Percentiles rank a stretch among this genome's conserved stretches.
Evolutionary conservation across 345 rosid genomes (phyloP).

Genomic region (Citrus inodora): DNA sequence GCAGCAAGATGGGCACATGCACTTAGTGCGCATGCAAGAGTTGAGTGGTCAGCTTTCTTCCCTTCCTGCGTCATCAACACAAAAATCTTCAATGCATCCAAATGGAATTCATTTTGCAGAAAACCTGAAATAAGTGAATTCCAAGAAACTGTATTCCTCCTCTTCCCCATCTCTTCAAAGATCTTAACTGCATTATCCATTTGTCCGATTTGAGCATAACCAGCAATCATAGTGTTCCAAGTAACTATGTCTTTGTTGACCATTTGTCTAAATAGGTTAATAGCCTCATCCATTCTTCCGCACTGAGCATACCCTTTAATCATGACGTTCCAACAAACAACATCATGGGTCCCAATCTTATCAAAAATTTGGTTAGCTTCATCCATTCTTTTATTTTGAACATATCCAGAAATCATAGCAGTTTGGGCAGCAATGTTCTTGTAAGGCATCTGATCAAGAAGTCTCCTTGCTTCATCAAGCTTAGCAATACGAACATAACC

Average conservation of each 20-base stretch:
- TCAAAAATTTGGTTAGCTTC: constrained; percentile 33
- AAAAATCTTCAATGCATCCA: constrained; percentile 24
- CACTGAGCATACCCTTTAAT: constrained; percentile 32
- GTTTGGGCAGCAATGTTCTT: constrained; percentile 30
- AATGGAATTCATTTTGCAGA: constrained; percentile 24
- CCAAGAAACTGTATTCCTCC: constrained; percentile 38
- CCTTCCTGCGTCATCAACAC: constrained; percentile 20
- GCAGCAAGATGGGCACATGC: constrained; percentile 36
- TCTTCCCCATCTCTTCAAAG: constrained; percentile 28
- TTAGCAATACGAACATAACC: constrained; percentile 35
- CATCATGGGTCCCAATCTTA: constrained; percentile 24
- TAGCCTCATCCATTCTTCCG: constrained; percentile 37
- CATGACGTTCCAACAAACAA: constrained; percentile 40
- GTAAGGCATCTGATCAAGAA: constrained; percentile 32
- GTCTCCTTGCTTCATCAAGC: constrained; percentile 34
- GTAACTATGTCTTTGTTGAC: constrained; percentile 33
- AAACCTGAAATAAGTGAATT: constrained; percentile 39
- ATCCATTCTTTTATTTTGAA: constrained; percentile 19
- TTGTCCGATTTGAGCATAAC: constrained; percentile 36
- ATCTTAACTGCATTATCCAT: constrained; percentile 24
- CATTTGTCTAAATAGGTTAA: constrained; percentile 24
- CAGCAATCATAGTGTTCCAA: constrained; percentile 45
- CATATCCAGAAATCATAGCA: constrained; percentile 38
- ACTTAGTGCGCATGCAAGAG: constrained; percentile 32
- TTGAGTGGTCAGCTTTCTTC: constrained; percentile 26